A percentile compares a stretch with the other conserved stretches of the same genome.
Evolutionary conservation across 352 stramenopile species (phyloP).

Genomic region (Pythium utonaiense): DNA sequence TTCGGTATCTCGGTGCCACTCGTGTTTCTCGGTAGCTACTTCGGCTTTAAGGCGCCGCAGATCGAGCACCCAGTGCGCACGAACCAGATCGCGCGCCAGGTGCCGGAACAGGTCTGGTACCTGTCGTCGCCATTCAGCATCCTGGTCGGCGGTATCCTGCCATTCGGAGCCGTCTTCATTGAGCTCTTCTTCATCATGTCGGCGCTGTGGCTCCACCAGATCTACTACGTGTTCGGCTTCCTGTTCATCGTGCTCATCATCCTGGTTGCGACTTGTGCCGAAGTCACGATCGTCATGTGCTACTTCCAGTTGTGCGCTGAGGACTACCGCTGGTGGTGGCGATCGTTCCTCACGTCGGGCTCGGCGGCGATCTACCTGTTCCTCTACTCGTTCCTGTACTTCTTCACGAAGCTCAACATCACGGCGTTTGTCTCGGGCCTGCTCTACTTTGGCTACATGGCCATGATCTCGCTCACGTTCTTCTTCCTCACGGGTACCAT

Average conservation of each 20-base stretch:
- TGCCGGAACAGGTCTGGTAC: slow-evolving; percentile 96
- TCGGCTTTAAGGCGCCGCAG: slow-evolving; percentile 89
- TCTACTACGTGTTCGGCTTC: slow-evolving; percentile 99
- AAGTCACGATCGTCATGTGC: slow-evolving; percentile 99
- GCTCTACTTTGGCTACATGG: slow-evolving; percentile 99
- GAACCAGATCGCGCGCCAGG: slow-evolving; percentile 89
- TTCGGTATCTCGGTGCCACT: slow-evolving; percentile 97
- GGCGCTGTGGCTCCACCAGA: slow-evolving; percentile 98
- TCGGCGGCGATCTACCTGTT: slow-evolving; percentile 97
- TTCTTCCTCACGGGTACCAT: slow-evolving; percentile 97
- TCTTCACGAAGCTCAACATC: slow-evolving; percentile 97
- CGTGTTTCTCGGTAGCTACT: slow-evolving; percentile 97
- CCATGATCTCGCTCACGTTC: slow-evolving; percentile 95
- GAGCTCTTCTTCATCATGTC: slow-evolving; percentile 99
- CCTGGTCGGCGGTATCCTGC: slow-evolving; percentile 96
- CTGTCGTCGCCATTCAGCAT: slow-evolving; percentile 92
- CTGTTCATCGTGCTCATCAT: slow-evolving; percentile 98
- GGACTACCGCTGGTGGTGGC: slow-evolving; percentile 99
- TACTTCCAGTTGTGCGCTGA: slow-evolving; percentile 99
- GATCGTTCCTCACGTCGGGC: slow-evolving; percentile 95
- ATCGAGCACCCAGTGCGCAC: slow-evolving; percentile 89
- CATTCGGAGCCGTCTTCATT: slow-evolving; percentile 99
- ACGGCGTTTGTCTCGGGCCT: slow-evolving; percentile 90
- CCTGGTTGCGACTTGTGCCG: slow-evolving; percentile 95
- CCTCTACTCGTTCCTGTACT: slow-evolving; percentile 99